A percentile compares a stretch with the other conserved stretches of the same genome.
These are phyloP conservation scores for Chionographis japonica DNA, from an alignment of 106 monocot genomes.

Conservation along the genomic window DNA sequence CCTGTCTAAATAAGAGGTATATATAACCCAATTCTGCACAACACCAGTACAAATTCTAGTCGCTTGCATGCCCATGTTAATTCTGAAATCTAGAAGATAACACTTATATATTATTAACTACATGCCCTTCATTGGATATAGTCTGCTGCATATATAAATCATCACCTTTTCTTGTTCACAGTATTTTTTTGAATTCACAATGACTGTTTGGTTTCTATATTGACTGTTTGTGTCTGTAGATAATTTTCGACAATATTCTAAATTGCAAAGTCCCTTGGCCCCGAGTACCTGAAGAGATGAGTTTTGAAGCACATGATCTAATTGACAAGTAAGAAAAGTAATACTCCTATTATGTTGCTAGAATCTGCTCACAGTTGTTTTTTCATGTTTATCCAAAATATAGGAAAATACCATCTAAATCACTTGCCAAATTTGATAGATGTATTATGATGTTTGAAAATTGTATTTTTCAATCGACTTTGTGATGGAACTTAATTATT, in stretches of 20 bases:
- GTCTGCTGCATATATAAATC: background rate
- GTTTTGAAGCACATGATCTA: conserved; percentile 76
- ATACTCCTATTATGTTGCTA: background rate
- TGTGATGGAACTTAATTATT: too few species aligned
- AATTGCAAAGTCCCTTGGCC: conserved; percentile 99
- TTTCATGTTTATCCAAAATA: background rate
- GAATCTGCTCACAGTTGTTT: background rate
- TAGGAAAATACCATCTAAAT: background rate
- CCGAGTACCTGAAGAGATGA: conserved; percentile 86
- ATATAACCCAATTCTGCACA: too few species aligned
- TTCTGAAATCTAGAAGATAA: too few species aligned
- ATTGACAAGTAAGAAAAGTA: conserved; percentile 76
- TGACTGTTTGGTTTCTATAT: background rate
- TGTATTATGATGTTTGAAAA: too few species aligned
- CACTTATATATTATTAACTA: too few species aligned
- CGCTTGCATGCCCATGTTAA: too few species aligned
- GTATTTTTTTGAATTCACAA: background rate
- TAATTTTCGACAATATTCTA: conserved; percentile 96
- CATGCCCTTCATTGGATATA: too few species aligned
- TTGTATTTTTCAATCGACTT: too few species aligned
- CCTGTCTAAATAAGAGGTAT: too few species aligned
- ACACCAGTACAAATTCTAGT: too few species aligned
- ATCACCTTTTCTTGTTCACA: background rate
- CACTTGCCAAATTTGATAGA: background rate
- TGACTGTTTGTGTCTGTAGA: conserved; percentile 37